Evolutionary conservation across 805 yeast species (phyloP).

Genomic region (Wickerhamomyces chambardii): DNA sequence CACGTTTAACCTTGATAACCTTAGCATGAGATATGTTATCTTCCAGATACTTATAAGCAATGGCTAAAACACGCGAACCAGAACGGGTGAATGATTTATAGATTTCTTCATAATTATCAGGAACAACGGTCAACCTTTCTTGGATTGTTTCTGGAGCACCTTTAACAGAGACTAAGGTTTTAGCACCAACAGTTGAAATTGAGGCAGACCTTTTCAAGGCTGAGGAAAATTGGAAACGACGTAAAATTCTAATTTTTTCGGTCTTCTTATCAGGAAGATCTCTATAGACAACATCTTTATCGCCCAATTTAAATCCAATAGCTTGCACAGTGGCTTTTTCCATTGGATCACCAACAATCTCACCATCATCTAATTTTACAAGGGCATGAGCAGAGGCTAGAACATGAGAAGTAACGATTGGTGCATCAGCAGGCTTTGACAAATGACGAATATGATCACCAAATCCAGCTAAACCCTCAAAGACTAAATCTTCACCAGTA

Average conservation of each 20-base stretch:
- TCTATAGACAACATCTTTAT: constrained; percentile 61
- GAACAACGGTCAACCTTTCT: constrained; percentile 62
- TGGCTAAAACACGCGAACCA: constrained; percentile 94
- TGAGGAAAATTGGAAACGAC: constrained; percentile 96
- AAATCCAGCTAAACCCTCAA: constrained; percentile 93
- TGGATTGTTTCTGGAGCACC: constrained; percentile 98
- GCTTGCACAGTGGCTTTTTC: constrained; percentile 92
- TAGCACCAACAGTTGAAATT: constrained; percentile 50
- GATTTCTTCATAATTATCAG: constrained; percentile 72
- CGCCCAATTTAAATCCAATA: constrained; percentile 75
- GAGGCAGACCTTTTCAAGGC: constrained; percentile 93
- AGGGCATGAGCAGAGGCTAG: constrained; percentile 96
- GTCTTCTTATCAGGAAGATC: constrained; percentile 18
- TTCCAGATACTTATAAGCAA: constrained; percentile 74
- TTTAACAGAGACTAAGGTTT: constrained; percentile 75
- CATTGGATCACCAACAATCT: constrained; percentile 98
- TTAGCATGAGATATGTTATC: constrained; percentile 36
- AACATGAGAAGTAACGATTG: constrained; percentile 57
- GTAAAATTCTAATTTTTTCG: constrained; percentile 60
- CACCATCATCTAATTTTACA: constrained; percentile 92
- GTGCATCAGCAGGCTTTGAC: constrained; percentile 50
- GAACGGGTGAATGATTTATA: constrained; percentile 88
- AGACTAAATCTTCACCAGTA: constrained; percentile 92
- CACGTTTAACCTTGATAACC: constrained; percentile 58
- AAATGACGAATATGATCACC: constrained; percentile 43